phyloP scores from a whole-genome alignment of 805 yeast genomes.

The Suhomyces emberorum region DNA sequence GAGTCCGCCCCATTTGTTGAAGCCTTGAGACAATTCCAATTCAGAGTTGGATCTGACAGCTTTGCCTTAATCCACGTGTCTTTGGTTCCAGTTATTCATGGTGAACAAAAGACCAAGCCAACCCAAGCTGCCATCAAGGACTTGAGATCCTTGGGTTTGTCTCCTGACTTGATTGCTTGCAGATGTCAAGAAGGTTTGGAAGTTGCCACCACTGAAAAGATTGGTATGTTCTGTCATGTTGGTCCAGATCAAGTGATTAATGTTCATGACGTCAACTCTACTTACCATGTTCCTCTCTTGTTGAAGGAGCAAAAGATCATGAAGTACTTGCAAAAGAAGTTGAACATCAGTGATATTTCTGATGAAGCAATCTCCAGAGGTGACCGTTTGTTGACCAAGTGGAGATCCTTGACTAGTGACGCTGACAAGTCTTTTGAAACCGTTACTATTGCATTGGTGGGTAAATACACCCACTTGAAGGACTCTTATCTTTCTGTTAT shows the following conservation, averaged over 20 bases:
- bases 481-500: constrained; percentile 94
- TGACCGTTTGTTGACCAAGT: constrained; percentile 60
- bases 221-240: constrained; percentile 98
- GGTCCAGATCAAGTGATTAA: constrained; percentile 98
- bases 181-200: constrained; percentile 87
- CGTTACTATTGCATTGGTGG: constrained; percentile 93
- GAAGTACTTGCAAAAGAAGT: constrained; percentile 65
- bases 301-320: constrained; percentile 84
- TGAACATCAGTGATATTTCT: constrained; percentile 53
- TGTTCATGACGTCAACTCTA: constrained; percentile 93
- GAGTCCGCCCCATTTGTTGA: constrained; percentile 99
- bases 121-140: constrained; percentile 99
- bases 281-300: constrained; percentile 94
- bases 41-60: constrained; percentile 90
- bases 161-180: constrained; percentile 97
- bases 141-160: constrained; percentile 88
- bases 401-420: constrained; percentile 76
- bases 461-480: constrained; percentile 93
- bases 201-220: constrained; percentile 83
- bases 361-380: constrained; percentile 62
- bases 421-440: constrained; percentile 82
- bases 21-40: constrained; percentile 98
- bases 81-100: constrained; percentile 94
- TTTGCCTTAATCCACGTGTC: constrained; percentile 97
- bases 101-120: constrained; percentile 98